Percentiles rank a stretch among this genome's conserved stretches.
phyloP scores from a whole-genome alignment of 441 rosid species.

The Geranium incanum region DNA sequence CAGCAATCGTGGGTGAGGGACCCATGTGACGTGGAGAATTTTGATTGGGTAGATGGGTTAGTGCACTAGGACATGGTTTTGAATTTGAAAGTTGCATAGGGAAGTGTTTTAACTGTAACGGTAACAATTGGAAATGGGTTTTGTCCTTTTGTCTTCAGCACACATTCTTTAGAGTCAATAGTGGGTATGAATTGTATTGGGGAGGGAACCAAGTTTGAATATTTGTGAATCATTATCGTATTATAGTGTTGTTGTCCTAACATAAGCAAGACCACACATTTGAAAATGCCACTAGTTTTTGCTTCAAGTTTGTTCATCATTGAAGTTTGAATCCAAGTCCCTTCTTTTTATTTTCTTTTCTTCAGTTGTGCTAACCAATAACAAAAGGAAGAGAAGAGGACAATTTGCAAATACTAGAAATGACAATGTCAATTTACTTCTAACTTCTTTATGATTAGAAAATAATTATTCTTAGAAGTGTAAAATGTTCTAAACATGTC shows the following conservation, averaged over 20 bases:
- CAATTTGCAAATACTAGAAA: background rate
- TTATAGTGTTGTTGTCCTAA: background rate
- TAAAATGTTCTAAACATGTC: no score
- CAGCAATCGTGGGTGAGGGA: background rate
- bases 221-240: background rate
- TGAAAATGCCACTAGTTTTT: background rate
- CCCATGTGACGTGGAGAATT: background rate
- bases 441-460: no score
- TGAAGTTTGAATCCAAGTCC: background rate
- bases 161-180: background rate
- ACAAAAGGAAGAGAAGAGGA: background rate
- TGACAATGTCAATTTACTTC: no score
- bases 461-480: no score
- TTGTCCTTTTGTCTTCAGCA: background rate
- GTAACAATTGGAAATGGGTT: slow-evolving; percentile 6
- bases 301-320: background rate
- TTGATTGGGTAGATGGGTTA: background rate
- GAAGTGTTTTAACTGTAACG: background rate
- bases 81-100: slow-evolving; percentile 5
- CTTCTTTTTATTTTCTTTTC: background rate
- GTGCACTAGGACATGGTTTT: background rate
- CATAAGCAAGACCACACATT: background rate
- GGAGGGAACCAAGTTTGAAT: background rate
- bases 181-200: background rate
- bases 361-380: background rate